Percentiles rank a stretch among this genome's conserved stretches.
These are phyloP conservation scores for Multifurca ochricompacta DNA, from an alignment of 768 basidiomycete species.

Conservation along the genomic window DNA sequence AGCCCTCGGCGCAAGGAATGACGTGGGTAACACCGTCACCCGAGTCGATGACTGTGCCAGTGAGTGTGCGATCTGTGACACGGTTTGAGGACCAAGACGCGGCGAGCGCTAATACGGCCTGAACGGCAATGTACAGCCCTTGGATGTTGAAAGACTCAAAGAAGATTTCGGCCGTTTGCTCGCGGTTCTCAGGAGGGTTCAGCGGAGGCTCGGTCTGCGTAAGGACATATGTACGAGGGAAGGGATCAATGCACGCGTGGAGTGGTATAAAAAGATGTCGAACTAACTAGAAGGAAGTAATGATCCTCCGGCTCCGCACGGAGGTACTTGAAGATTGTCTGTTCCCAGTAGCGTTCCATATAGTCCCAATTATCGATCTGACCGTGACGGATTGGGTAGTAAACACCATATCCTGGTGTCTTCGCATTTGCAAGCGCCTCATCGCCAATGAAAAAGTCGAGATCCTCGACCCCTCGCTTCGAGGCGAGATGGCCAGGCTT, in stretches of 20 bases:
- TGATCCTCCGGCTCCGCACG: conserved; percentile 98
- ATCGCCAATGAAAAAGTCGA: conserved; percentile 99
- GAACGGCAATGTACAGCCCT: conserved; percentile 96
- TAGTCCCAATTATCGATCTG: conserved; percentile 98
- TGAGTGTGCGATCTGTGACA: conserved; percentile 83
- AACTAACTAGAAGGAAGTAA: conserved; percentile 88
- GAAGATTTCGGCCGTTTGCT: conserved; percentile 99
- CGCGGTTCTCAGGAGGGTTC: conserved; percentile 96
- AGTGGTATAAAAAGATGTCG: neutral
- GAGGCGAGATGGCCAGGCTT: conserved; percentile 91
- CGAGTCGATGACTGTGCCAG: conserved; percentile 97
- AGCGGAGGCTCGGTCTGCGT: conserved; percentile 95
- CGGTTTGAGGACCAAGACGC: conserved; percentile 94
- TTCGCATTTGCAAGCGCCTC: conserved; percentile 94
- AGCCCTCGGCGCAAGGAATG: conserved; percentile 92
- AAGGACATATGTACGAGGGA: neutral
- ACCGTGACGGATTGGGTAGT: conserved; percentile 95
- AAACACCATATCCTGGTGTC: conserved; percentile 87
- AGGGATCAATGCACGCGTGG: neutral
- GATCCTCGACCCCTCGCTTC: conserved; percentile 96
- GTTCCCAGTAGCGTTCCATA: conserved; percentile 99
- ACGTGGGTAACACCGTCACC: conserved; percentile 99
- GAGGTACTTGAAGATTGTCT: conserved; percentile 99
- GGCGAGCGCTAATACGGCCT: conserved; percentile 95
- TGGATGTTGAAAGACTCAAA: conserved; percentile 99